Base-by-base conservation (phyloP, 192 early-diverging fungal genomes). In the Linnemannia hyalina region DNA sequence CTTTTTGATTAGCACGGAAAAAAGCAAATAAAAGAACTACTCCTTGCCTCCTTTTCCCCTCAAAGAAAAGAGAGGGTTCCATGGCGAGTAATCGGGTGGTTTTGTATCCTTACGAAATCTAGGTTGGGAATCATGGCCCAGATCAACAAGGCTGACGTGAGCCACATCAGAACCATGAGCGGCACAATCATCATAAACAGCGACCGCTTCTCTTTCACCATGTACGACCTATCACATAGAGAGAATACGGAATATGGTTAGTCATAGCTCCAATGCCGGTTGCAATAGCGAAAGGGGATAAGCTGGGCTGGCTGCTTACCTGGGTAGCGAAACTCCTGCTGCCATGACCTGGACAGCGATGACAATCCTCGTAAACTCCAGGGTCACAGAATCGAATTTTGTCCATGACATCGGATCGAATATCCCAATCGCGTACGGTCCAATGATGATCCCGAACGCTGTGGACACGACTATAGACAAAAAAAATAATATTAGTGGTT, bases 291-390 rank as follows among this genome's bases (percentile, higher is more conserved):
- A 52, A 29, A 46, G 26, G 11, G 41, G 16, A 63, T 38, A 23
- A 32, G 70, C 26, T 16, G 18, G 49, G 49, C 4, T 38, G 36
- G 38, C 8, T 15, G 44, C 57, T 85, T 78, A 88, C 82, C 92
- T 90, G 26, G 95, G 94, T 69, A 96, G 83, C 15, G 89, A 88
- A 0, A 97, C 93, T 36, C 94, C 96, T 32, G 96, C 96, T 6
- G 95, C 93, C 94, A 98, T 96, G 41, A 96, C 94, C 80, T 97
- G 95, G 74, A 98, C 93, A 1, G 94, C 95, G 82, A 98, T 93
- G 13, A 95, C 91, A 36, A 97, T 89, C 63, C 95, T 92, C 13
- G 93, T 88, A 44, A 96, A 95, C 83, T 95, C 92, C 38, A 93
- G 88, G 0, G 93, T 94, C 1, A 95, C 75, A 16, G 81, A 80